phyloP scores from a whole-genome alignment of 169 alveolate species.

The Plasmodium malariae region DNA sequence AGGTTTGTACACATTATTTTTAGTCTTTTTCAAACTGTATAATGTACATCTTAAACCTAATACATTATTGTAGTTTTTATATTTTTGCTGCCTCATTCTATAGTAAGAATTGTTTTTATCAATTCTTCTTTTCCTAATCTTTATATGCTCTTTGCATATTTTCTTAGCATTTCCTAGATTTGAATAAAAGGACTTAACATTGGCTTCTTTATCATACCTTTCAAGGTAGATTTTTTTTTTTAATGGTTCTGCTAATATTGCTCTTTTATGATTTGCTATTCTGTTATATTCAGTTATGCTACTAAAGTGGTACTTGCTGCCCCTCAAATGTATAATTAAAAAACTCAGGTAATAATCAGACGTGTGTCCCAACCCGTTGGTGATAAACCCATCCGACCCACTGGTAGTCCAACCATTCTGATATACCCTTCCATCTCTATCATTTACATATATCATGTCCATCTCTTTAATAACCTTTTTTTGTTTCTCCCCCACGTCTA shows the following conservation, averaged over 20 bases:
- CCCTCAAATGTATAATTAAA: slow-evolving; percentile 33
- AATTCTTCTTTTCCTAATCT: slow-evolving; percentile 20
- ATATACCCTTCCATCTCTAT: no score
- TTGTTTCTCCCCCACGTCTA: no score
- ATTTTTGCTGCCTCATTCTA: neutral
- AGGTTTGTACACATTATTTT: no score
- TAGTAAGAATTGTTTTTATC: slow-evolving; percentile 1
- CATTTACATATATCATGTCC: no score
- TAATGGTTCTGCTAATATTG: no score
- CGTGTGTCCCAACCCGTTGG: no score
- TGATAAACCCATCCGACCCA: no score
- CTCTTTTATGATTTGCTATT: neutral
- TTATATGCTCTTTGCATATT: slow-evolving; percentile 11
- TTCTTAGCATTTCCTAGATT: neutral
- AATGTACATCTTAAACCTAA: neutral
- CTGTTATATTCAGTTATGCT: slow-evolving; percentile 29
- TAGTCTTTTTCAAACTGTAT: neutral
- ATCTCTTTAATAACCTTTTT: no score
- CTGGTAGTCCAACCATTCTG: no score
- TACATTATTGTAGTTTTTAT: neutral
- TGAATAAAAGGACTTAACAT: no score
- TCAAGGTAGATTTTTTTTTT: neutral
- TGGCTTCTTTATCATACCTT: no score
- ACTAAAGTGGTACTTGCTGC: slow-evolving; percentile 60
- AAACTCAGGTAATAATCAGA: slow-evolving; percentile 8